Conservation (phyloP, 371 early-diverging fungal species). For the Batkoa obscura region DNA sequence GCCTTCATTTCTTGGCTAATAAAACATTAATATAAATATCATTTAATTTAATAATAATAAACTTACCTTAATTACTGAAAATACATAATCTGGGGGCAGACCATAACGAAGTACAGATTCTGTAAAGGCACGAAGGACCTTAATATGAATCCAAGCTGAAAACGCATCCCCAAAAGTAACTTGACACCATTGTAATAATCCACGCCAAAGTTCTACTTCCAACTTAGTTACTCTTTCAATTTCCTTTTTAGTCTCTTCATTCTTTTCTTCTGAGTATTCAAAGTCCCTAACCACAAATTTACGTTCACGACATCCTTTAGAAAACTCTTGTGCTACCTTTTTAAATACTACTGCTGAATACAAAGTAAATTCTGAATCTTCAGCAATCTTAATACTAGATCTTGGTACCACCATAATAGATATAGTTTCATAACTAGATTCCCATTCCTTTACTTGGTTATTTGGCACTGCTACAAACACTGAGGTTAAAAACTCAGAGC, state of each 20-base stretch:
- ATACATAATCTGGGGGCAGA: slow-evolving; percentile 82
- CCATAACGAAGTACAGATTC: slow-evolving; percentile 95
- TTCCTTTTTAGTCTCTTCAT: slow-evolving; percentile 52
- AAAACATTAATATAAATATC: neutral
- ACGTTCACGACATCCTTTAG: slow-evolving; percentile 66
- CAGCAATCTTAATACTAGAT: slow-evolving; percentile 70
- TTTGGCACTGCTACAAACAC: slow-evolving; percentile 90
- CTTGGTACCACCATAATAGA: slow-evolving; percentile 91
- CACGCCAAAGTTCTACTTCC: slow-evolving; percentile 54
- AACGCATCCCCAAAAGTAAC: slow-evolving; percentile 88
- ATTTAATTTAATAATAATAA: slow-evolving; percentile 7
- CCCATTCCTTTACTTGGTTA: slow-evolving; percentile 57
- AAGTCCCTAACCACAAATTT: slow-evolving; percentile 89
- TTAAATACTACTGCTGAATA: slow-evolving; percentile 83
- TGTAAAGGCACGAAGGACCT: slow-evolving; percentile 80
- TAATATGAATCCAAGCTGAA: slow-evolving; percentile 80
- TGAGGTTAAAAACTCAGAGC: slow-evolving; percentile 84
- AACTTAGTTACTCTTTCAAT: slow-evolving; percentile 42
- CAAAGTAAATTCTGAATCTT: slow-evolving; percentile 85
- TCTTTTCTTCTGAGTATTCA: slow-evolving; percentile 60
- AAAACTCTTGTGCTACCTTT: slow-evolving; percentile 71
- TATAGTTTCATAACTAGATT: slow-evolving; percentile 64
- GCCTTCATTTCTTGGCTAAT: slow-evolving; percentile 2
- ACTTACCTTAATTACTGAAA: slow-evolving; percentile 53
- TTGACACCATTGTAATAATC: slow-evolving; percentile 22